phyloP scores from a whole-genome alignment of 1,284 basidiomycete species.

The Ustilago lituana region DNA sequence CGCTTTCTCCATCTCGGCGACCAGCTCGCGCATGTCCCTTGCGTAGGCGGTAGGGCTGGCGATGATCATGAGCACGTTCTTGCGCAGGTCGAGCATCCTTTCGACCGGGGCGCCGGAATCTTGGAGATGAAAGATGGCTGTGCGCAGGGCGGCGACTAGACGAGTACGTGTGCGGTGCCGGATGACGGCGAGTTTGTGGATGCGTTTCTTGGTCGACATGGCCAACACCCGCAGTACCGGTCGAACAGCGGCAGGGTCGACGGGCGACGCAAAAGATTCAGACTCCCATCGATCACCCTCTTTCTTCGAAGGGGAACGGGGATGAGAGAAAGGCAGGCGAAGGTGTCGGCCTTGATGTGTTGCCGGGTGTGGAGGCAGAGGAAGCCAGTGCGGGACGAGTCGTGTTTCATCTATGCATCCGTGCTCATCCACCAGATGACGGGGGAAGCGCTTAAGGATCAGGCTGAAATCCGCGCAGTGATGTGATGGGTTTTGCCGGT shows the following conservation, averaged over 20 bases:
- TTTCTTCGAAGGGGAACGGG: neutral
- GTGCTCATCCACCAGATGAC: slow-evolving; percentile 10
- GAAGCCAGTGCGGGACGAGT: slow-evolving; percentile 29
- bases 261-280: no score
- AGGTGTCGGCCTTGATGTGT: slow-evolving; percentile 40
- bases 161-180: slow-evolving; percentile 45
- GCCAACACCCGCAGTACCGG: slow-evolving; percentile 39
- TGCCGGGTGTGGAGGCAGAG: slow-evolving; percentile 18
- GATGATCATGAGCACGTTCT: slow-evolving; percentile 20
- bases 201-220: slow-evolving; percentile 49
- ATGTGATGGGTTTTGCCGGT: slow-evolving; percentile 1
- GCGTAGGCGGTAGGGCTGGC: slow-evolving; percentile 16
- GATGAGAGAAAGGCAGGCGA: neutral
- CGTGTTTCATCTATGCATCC: slow-evolving; percentile 10
- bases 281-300: slow-evolving; percentile 21
- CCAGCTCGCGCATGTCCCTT: slow-evolving; percentile 15
- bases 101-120: neutral
- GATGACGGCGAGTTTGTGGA: slow-evolving; percentile 58
- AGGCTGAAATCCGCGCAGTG: slow-evolving; percentile 18
- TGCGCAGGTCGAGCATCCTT: slow-evolving; percentile 2
- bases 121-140: slow-evolving; percentile 13
- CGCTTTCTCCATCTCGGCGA: slow-evolving; percentile 11
- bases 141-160: slow-evolving; percentile 42
- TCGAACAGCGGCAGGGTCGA: neutral
- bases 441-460: slow-evolving; percentile 36